These are phyloP conservation scores for Apiotrichum siamense DNA, from an alignment of 1,284 basidiomycete genomes.

Conservation along the genomic window DNA sequence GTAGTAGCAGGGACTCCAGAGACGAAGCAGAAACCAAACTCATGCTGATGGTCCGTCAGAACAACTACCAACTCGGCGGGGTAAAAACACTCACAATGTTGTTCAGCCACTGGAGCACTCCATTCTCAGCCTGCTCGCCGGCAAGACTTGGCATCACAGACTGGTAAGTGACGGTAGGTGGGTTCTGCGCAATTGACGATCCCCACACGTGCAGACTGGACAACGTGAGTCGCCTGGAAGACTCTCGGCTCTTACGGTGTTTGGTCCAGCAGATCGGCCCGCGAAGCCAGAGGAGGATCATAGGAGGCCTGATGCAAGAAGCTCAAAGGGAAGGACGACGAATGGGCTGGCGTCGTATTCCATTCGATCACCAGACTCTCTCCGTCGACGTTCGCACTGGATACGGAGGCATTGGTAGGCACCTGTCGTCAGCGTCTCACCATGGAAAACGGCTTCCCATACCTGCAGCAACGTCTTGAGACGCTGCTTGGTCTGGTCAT, in stretches of 20 bases:
- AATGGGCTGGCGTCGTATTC: conserved; percentile 56
- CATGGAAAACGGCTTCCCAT: conserved; percentile 16
- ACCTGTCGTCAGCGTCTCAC: conserved; percentile 53
- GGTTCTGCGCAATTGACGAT: conserved; percentile 64
- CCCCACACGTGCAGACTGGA: conserved; percentile 73
- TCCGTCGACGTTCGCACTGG: conserved; percentile 8
- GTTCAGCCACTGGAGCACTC: conserved; percentile 72
- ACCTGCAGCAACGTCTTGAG: conserved; percentile 79
- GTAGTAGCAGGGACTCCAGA: conserved; percentile 71
- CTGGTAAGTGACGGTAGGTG: conserved; percentile 69
- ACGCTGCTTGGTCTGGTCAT: conserved; percentile 82
- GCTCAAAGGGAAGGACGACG: conserved; percentile 67
- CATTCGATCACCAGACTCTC: conserved; percentile 28
- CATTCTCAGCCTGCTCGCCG: conserved; percentile 50
- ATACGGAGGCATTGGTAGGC: conserved; percentile 57
- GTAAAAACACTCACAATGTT: conserved; percentile 61
- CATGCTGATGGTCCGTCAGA: conserved; percentile 52
- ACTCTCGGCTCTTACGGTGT: not conserved
- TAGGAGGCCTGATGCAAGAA: conserved; percentile 23
- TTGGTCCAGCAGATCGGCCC: conserved; percentile 9
- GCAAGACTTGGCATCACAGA: conserved; percentile 58
- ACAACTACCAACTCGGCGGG: not conserved
- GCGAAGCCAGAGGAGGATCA: conserved; percentile 20
- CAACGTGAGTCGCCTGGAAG: conserved; percentile 1
- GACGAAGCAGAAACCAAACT: conserved; percentile 85